Base-by-base conservation (phyloP, 169 alveolate genomes). In the Plasmodium gonderi region DNA sequence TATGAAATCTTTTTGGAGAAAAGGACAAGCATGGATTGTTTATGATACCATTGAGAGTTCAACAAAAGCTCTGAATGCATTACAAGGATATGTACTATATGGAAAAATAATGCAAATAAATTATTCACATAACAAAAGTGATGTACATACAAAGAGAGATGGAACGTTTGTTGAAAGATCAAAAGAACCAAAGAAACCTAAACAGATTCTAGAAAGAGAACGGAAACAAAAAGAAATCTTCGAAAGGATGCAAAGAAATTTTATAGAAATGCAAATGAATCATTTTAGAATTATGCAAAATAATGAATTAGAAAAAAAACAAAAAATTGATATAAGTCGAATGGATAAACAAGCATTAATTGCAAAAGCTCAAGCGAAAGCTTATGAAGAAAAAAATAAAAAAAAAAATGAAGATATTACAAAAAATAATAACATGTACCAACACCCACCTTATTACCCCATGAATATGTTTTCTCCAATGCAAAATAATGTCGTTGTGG, bases 21-120 rank as follows among this genome's bases (percentile, higher is more conserved):
- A 94, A 49, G 98, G 98, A 12, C 98, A 96, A 90, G 98, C 98
- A 11, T 96, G 97, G 96, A 79, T 96, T 29, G 95, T 96, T 17
- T 96, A 92, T 75, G 96, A 91, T 38, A 78, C 51, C 9, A 93
- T 94, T 7, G 97, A 96, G 11, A 76, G 97, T 9, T 96, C 98
- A 26, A 91, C 95, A 23, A 91, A 95, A 49, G 98, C 98, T 20
- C 60, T 96, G 64, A 76, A 90, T 23, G 97, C 95, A 26, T 65
- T 96, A 91, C 97, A 96, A 45, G 98, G 97, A 29, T 94, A 49
- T 78, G 67, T 95, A 29, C 51, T 91, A 12, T 95, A 85, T 65
- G 98, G 97, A 9, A 96, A 96, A 42, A 95, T 96, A 14, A 91
- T 96, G 97, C 96, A 91, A 11, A 94, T 96, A 47, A 95, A 96